Conservation (phyloP, 148 eudicot genomes). For the Polygonum maritimum region DNA sequence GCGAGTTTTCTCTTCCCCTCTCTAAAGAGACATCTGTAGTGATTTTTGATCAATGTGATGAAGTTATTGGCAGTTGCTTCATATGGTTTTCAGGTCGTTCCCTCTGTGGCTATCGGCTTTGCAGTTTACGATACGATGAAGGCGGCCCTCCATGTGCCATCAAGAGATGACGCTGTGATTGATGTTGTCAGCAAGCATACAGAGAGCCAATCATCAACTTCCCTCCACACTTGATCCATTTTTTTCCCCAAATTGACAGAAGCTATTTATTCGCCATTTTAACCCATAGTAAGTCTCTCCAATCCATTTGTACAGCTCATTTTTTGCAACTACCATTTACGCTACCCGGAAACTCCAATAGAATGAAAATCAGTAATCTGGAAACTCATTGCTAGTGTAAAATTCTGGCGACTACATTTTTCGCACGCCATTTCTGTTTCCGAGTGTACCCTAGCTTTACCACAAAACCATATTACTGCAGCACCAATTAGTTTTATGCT, state of each 20-base stretch:
- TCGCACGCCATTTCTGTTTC: no score
- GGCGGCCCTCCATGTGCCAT: constrained; percentile 57
- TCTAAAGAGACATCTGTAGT: not conserved
- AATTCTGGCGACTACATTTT: no score
- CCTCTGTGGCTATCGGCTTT: constrained; percentile 91
- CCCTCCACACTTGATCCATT: constrained; percentile 36
- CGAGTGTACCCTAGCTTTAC: not conserved
- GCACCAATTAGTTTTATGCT: not conserved
- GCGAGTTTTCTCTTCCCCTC: constrained; percentile 19
- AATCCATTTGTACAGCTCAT: constrained; percentile 1
- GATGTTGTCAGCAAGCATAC: constrained; percentile 31
- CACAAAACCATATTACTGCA: not conserved
- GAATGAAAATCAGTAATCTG: no score
- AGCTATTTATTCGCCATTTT: constrained; percentile 1
- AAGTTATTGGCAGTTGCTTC: not conserved
- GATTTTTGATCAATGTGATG: not conserved
- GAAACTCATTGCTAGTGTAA: no score
- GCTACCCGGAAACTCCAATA: no score
- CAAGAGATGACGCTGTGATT: constrained; percentile 53
- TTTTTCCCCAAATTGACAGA: not conserved
- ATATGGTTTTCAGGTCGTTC: constrained; percentile 59
- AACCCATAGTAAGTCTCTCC: not conserved
- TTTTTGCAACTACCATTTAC: not conserved
- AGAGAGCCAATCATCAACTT: constrained; percentile 27
- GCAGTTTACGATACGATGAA: constrained; percentile 88